Evolutionary conservation across 495 filamentous ascomycete species (phyloP).

Genomic region (Aspergillus ostianus): DNA sequence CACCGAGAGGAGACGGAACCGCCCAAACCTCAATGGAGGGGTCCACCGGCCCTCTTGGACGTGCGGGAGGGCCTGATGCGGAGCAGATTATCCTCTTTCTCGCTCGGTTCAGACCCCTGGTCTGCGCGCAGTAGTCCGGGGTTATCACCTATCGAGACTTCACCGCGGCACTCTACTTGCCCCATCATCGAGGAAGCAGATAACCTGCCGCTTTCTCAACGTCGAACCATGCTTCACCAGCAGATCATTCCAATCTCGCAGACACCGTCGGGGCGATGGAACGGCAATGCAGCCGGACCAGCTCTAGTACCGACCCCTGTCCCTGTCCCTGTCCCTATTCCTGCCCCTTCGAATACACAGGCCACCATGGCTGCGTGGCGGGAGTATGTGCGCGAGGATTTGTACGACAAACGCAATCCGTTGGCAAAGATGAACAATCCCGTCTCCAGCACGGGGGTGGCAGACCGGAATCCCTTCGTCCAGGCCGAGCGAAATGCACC

Average conservation of each 20-base stretch:
- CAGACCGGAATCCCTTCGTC: conserved; percentile 24
- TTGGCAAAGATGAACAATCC: conserved; percentile 18
- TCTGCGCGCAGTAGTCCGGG: conserved; percentile 30
- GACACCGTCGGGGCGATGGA: conserved; percentile 9
- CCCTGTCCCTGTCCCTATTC: neutral
- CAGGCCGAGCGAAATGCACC: conserved; percentile 33
- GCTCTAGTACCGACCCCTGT: conserved; percentile 23
- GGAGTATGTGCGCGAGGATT: conserved; percentile 64
- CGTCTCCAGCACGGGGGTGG: neutral
- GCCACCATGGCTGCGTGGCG: conserved; percentile 74
- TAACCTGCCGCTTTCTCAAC: conserved; percentile 72
- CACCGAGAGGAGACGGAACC: conserved; percentile 15
- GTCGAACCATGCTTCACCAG: conserved; percentile 52
- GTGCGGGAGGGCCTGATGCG: conserved; percentile 41
- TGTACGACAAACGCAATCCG: conserved; percentile 44
- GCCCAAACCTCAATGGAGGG: conserved; percentile 30
- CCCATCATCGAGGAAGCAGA: conserved; percentile 50
- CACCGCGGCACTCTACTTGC: conserved; percentile 15
- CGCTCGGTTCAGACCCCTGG: conserved; percentile 38
- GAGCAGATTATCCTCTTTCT: conserved; percentile 40
- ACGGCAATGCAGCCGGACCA: conserved; percentile 7
- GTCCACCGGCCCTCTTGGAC: conserved; percentile 39
- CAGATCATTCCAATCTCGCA: conserved; percentile 17
- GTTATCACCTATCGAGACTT: conserved; percentile 23
- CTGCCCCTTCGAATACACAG: conserved; percentile 40